These are phyloP conservation scores for Myriangium duriaei DNA, from an alignment of 2,329 filamentous ascomycete species.

Conservation along the genomic window DNA sequence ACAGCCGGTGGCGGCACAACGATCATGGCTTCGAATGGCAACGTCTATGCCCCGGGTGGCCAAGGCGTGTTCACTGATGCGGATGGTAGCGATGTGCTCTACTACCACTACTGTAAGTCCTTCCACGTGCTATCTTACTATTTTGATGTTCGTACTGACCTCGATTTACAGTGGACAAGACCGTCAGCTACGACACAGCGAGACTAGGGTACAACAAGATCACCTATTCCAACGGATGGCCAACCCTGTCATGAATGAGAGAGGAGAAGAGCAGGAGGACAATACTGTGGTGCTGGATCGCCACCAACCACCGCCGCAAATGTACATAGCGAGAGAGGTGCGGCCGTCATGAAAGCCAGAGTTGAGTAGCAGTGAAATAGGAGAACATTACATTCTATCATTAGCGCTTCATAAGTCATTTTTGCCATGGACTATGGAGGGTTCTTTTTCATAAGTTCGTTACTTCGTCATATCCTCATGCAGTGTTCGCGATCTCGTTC, in stretches of 20 bases:
- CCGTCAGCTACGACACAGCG: conserved; percentile 38
- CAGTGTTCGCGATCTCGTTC: too few relatives aligned
- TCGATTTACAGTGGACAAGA: conserved; percentile 34
- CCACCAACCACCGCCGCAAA: too few relatives aligned
- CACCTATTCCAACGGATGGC: conserved; percentile 11
- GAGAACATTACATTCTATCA: too few relatives aligned
- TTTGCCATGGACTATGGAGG: too few relatives aligned
- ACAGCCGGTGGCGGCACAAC: conserved; percentile 46
- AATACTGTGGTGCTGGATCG: too few relatives aligned
- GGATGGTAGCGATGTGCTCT: conserved; percentile 40
- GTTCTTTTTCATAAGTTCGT: too few relatives aligned
- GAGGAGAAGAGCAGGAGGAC: neutral
- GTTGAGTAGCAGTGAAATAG: too few relatives aligned
- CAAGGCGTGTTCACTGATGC: conserved; percentile 47
- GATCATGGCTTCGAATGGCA: conserved; percentile 47
- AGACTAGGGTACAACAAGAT: conserved; percentile 13
- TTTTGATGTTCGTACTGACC: neutral
- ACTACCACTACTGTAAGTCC: conserved; percentile 42
- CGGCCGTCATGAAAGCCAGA: too few relatives aligned
- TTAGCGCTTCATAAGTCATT: too few relatives aligned
- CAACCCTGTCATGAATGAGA: conserved; percentile 4
- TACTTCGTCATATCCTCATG: too few relatives aligned
- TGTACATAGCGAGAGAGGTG: too few relatives aligned
- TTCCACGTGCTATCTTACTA: too few relatives aligned
- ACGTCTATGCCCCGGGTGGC: conserved; percentile 53